These are phyloP conservation scores for Aspergillus panamensis DNA, from an alignment of 495 filamentous ascomycete species.

Conservation along the genomic window DNA sequence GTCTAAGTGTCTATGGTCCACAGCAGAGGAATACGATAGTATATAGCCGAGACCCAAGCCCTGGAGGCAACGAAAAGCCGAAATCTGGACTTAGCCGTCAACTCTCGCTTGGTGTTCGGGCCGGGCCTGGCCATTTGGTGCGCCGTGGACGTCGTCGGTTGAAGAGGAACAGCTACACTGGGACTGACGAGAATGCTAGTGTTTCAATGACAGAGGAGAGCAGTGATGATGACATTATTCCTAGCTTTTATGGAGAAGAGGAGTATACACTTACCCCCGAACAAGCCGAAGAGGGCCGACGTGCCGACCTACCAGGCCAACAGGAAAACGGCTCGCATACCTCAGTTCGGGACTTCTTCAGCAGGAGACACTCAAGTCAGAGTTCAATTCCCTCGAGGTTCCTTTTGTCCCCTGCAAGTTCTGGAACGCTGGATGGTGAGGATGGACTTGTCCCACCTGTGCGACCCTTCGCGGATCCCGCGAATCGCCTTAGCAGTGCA, in stretches of 20 bases:
- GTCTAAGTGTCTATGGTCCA: slow-evolving; percentile 44
- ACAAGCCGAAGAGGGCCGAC: slow-evolving; percentile 32
- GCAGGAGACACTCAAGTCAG: slow-evolving; percentile 30
- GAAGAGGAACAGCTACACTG: slow-evolving; percentile 26
- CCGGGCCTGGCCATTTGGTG: slow-evolving; percentile 38
- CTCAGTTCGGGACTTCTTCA: slow-evolving; percentile 18
- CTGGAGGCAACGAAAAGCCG: slow-evolving; percentile 31
- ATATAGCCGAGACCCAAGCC: slow-evolving; percentile 45
- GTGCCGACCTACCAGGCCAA: slow-evolving; percentile 22
- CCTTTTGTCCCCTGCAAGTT: slow-evolving; percentile 29
- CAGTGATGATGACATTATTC: slow-evolving; percentile 45
- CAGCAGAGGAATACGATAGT: slow-evolving; percentile 48
- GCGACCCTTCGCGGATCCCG: slow-evolving; percentile 32
- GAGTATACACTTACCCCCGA: slow-evolving; percentile 41
- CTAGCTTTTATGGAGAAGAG: slow-evolving; percentile 43
- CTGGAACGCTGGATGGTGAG: slow-evolving; percentile 39
- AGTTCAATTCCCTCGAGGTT: slow-evolving; percentile 25
- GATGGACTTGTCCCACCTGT: slow-evolving; percentile 36
- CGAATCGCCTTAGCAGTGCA: slow-evolving; percentile 39
- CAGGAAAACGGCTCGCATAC: slow-evolving; percentile 12
- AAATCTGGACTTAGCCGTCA: slow-evolving; percentile 40
- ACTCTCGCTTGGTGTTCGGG: slow-evolving; percentile 35
- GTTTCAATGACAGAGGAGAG: slow-evolving; percentile 37
- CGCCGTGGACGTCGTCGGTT: slow-evolving; percentile 33
- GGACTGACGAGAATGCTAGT: slow-evolving; percentile 32